phyloP scores from a whole-genome alignment of 306 rosid species.

The Castanospermum australe region DNA sequence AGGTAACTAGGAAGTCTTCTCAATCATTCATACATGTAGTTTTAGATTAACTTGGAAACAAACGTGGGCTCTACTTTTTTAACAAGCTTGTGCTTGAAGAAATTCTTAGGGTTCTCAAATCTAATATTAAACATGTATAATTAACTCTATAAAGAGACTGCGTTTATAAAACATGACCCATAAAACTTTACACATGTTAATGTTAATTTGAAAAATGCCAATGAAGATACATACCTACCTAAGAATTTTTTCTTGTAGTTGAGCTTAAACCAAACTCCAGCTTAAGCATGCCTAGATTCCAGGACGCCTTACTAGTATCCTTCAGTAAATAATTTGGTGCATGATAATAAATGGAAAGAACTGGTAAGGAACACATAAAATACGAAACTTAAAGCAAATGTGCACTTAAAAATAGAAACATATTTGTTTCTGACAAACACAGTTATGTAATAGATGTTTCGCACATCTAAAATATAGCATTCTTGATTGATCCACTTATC shows the following conservation, averaged over 20 bases:
- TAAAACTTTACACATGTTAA: no score
- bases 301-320: not conserved
- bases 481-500: conserved; percentile 50
- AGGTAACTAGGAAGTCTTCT: no score
- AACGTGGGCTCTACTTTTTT: not conserved
- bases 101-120: no score
- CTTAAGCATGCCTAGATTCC: not conserved
- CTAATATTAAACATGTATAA: no score
- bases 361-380: not conserved
- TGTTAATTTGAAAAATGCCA: no score
- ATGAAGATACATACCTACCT: no score
- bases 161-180: no score
- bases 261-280: conserved; percentile 1
- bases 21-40: no score
- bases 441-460: conserved; percentile 46
- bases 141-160: no score
- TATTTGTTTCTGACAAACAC: conserved; percentile 40
- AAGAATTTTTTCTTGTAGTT: no score
- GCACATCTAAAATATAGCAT: conserved; percentile 51
- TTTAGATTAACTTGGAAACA: not conserved
- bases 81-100: not conserved
- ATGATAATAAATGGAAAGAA: not conserved
- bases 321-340: not conserved
- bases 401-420: conserved; percentile 36
- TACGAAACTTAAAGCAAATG: conserved; percentile 27